Evolutionary conservation across 768 basidiomycete species (phyloP).

Genomic region (Agaricus sinodeliciosus): DNA sequence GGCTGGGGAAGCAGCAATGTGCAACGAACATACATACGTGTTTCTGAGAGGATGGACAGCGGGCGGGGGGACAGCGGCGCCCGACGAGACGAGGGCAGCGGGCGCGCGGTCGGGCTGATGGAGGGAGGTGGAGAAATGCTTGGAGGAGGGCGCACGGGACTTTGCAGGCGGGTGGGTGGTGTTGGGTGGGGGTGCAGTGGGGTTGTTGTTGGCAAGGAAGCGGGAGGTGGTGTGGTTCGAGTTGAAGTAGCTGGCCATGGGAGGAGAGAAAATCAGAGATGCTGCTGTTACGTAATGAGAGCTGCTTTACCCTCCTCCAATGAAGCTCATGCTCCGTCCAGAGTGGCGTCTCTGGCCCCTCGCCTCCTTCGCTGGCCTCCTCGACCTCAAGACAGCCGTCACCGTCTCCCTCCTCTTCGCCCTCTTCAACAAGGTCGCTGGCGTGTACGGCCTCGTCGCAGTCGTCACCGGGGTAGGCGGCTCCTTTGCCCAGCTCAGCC

Average conservation of each 20-base stretch:
- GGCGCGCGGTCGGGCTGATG: slow-evolving; percentile 13
- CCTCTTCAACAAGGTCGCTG: slow-evolving; percentile 96
- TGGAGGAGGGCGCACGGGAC: slow-evolving; percentile 52
- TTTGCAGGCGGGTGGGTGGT: slow-evolving; percentile 22
- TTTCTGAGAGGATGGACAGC: slow-evolving; percentile 72
- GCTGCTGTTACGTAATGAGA: background rate
- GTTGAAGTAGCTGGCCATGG: slow-evolving; percentile 57
- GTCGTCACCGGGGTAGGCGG: slow-evolving; percentile 86
- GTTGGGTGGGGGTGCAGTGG: slow-evolving; percentile 14
- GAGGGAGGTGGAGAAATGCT: slow-evolving; percentile 57
- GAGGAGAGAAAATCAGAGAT: slow-evolving; percentile 8
- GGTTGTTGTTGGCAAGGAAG: slow-evolving; percentile 49
- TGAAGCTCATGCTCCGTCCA: slow-evolving; percentile 79
- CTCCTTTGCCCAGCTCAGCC: slow-evolving; percentile 85
- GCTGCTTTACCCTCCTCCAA: slow-evolving; percentile 20
- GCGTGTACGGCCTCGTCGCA: slow-evolving; percentile 93
- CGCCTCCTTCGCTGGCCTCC: slow-evolving; percentile 74
- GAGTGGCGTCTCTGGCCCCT: slow-evolving; percentile 83
- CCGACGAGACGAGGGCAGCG: slow-evolving; percentile 20
- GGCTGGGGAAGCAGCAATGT: slow-evolving; percentile 12
- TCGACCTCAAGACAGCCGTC: slow-evolving; percentile 94
- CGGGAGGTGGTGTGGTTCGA: slow-evolving; percentile 77
- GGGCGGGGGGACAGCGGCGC: slow-evolving; percentile 25
- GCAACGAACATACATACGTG: slow-evolving; percentile 71
- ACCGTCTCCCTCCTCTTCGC: slow-evolving; percentile 85